These are phyloP conservation scores for Leccinum griseonigrum DNA, from an alignment of 1,284 basidiomycete species.

Conservation along the genomic window DNA sequence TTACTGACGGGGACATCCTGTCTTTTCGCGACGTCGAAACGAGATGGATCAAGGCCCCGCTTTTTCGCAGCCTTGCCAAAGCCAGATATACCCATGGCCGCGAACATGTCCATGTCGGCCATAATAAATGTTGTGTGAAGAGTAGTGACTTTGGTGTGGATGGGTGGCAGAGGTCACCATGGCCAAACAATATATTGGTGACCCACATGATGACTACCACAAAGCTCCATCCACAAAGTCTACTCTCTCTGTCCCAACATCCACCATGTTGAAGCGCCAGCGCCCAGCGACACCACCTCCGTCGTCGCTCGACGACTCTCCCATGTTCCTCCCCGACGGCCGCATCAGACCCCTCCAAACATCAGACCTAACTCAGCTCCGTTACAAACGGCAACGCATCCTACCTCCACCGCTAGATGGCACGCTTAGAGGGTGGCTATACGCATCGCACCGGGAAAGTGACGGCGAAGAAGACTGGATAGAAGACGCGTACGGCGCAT, in stretches of 20 bases:
- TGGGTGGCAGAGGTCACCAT: slow-evolving; percentile 21
- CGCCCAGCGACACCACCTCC: slow-evolving; percentile 51
- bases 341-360: slow-evolving; percentile 18
- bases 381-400: slow-evolving; percentile 46
- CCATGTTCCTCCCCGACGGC: slow-evolving; percentile 29
- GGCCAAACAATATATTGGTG: not conserved
- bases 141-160: not conserved
- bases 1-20: slow-evolving; percentile 38
- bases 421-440: slow-evolving; percentile 40
- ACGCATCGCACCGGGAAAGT: slow-evolving; percentile 24
- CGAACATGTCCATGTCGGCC: slow-evolving; percentile 65
- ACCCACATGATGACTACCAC: slow-evolving; percentile 2
- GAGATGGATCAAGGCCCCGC: slow-evolving; percentile 60
- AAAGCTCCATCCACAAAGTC: slow-evolving; percentile 2
- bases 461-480: slow-evolving; percentile 38
- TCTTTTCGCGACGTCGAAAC: slow-evolving; percentile 76
- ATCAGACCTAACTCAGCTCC: slow-evolving; percentile 16
- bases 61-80: slow-evolving; percentile 73
- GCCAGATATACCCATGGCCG: slow-evolving; percentile 77
- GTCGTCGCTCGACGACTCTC: slow-evolving; percentile 38
- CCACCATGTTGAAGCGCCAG: slow-evolving; percentile 66
- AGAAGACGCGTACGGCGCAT: slow-evolving; percentile 26
- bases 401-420: slow-evolving; percentile 48
- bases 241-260: slow-evolving; percentile 5
- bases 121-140: slow-evolving; percentile 35